Evolutionary conservation across 2,329 filamentous ascomycete genomes (phyloP), one percentile per base, ranked within the genome.

Genomic region (Colletotrichum higginsianum): DNA sequence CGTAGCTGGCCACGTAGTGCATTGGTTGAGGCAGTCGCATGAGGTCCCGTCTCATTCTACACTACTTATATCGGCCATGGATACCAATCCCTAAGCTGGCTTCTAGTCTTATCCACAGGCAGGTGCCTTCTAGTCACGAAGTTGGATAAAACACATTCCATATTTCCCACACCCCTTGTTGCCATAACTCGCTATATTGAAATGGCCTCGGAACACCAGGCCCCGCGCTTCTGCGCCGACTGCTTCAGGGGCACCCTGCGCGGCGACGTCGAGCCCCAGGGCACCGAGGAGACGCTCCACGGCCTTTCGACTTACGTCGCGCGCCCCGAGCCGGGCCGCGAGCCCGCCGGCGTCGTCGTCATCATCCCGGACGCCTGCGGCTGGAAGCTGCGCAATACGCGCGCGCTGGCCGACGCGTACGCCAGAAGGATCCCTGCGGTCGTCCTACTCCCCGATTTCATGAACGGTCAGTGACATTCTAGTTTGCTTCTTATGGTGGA

Each of bases 381-480:
- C 18, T 87, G 87, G 84, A 80, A 83, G 2, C 86, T 90, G 73
- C 78, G 84, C 26, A 90, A 90, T 77, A 84, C 83, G 62, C 82
- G 86, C 47, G 77, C 89, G 7, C 77, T 90, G 44, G 87, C 87
- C 6, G 88, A 90, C 75, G 78, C 79, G 52, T 89, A 88, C 74
- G 87, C 87, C n/a, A 81, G 82, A 69, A 85, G 85, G 75, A 84
- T 84, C 5, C 79, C 80, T 16, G 89, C 84, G 75, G 80, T 78
- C 11, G 87, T 90, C 46, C 87, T 87, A 71, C 74, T 87, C n/a
- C 88, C 88, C 0, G 88, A 90, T 66, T 88, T 90, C 64, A 89
- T 90, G 81, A 73, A 78, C 1, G 82, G 82, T 82, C 23, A 53
- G 50, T 53, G 26, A n/a, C n/a, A 26, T 15, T 9, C 49, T 5